Conservation (phyloP, 2,329 filamentous ascomycete species). For the Trichothecium roseum region DNA sequence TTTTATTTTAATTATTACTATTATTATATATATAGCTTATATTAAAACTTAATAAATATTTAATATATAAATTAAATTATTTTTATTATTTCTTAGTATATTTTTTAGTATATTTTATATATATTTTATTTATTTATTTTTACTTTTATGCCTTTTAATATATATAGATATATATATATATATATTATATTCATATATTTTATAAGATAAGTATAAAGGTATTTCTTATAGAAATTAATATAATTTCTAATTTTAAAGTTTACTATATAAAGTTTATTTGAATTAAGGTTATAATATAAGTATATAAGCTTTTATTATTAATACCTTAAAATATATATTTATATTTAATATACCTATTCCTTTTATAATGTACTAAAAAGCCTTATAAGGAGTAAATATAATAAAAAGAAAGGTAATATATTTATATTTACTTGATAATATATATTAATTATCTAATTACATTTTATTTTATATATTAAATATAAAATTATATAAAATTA, state of each 20-base stretch:
- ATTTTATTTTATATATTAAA: not conserved
- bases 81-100: not conserved
- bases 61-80: not conserved
- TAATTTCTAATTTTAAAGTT: not conserved
- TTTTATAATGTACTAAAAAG: not conserved
- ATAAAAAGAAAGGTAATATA: not conserved
- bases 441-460: not conserved
- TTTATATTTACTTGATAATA: not conserved
- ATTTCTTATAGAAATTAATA: not conserved
- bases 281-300: not conserved
- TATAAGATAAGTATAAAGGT: not conserved
- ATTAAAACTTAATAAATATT: not conserved
- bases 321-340: not conserved
- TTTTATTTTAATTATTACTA: conserved; percentile 2
- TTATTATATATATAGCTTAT: conserved; percentile 1
- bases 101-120: no score
- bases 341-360: not conserved
- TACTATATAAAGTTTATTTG: not conserved
- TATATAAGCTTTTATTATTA: not conserved
- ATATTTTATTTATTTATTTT: not conserved
- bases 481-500: not conserved
- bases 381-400: not conserved
- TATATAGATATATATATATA: not conserved
- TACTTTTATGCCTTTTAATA: not conserved
- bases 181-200: not conserved